Evolutionary conservation across 805 yeast species (phyloP).

Genomic region (Zygotorulaspora sp.): DNA sequence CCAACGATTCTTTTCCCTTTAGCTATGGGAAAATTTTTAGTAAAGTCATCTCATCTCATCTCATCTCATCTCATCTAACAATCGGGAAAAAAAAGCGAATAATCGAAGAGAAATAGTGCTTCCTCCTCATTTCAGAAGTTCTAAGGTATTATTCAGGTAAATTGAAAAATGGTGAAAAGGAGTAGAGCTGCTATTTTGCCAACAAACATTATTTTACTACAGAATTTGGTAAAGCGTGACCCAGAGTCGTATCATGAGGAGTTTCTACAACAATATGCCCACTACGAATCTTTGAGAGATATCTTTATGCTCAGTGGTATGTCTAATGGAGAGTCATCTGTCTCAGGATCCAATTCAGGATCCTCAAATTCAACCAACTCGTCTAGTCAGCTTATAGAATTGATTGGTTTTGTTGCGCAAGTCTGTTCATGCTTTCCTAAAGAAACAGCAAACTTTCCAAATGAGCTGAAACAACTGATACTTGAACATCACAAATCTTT

Average conservation of each 20-base stretch:
- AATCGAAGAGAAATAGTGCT: no score
- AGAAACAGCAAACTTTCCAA: constrained; percentile 81
- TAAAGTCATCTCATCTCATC: constrained; percentile 29
- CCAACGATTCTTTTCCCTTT: not conserved
- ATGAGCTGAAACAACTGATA: constrained; percentile 66
- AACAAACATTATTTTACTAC: constrained; percentile 83
- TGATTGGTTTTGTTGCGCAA: constrained; percentile 87
- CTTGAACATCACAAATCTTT: constrained; percentile 74
- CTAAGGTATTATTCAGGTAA: no score
- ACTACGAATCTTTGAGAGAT: constrained; percentile 86
- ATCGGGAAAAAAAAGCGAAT: no score
- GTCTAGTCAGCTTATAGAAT: constrained; percentile 60
- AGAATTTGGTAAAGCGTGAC: constrained; percentile 88
- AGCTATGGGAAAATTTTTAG: constrained; percentile 16
- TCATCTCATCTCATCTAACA: constrained; percentile 13
- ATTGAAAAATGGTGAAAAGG: constrained; percentile 65
- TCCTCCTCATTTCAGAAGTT: no score
- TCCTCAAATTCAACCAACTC: constrained; percentile 23
- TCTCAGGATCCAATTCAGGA: constrained; percentile 45
- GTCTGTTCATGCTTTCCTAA: constrained; percentile 87
- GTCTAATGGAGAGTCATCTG: constrained; percentile 15
- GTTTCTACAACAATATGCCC: constrained; percentile 86
- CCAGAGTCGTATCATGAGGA: constrained; percentile 94
- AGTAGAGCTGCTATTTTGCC: constrained; percentile 93
- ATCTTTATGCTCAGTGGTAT: constrained; percentile 62